Percentiles rank a stretch among this genome's conserved stretches.
These are phyloP conservation scores for Lasiodiplodia hormozganensis DNA, from an alignment of 2,329 filamentous ascomycete genomes.

Conservation along the genomic window DNA sequence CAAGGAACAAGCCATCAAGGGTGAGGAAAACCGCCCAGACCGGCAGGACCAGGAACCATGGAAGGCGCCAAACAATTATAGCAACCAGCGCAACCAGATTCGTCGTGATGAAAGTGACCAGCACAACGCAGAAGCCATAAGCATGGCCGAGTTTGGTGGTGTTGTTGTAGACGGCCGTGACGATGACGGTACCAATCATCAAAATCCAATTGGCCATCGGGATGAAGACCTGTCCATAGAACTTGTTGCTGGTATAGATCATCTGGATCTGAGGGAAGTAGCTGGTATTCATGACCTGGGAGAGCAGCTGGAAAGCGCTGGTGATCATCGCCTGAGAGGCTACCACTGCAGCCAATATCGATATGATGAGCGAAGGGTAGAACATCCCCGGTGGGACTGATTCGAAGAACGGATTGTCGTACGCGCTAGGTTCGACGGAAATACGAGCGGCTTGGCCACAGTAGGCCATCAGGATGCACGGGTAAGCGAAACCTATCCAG, in stretches of 20 bases:
- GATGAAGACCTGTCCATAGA: slow-evolving; percentile 79
- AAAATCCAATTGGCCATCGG: slow-evolving; percentile 79
- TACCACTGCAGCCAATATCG: slow-evolving; percentile 74
- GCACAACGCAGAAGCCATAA: slow-evolving; percentile 73
- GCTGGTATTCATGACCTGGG: slow-evolving; percentile 73
- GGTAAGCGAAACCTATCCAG: slow-evolving; percentile 73
- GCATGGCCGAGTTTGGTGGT: slow-evolving; percentile 34
- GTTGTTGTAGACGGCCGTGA: slow-evolving; percentile 77
- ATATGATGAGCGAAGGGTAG: slow-evolving; percentile 72
- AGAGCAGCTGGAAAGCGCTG: slow-evolving; percentile 69
- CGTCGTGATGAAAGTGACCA: slow-evolving; percentile 80
- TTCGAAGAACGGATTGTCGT: slow-evolving; percentile 77
- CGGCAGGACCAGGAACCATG: slow-evolving; percentile 65
- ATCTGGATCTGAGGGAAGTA: slow-evolving; percentile 81
- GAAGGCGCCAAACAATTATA: slow-evolving; percentile 73
- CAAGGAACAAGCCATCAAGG: slow-evolving; percentile 74
- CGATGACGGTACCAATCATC: slow-evolving; percentile 76
- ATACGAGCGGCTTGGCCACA: slow-evolving; percentile 79
- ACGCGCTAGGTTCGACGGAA: slow-evolving; percentile 64
- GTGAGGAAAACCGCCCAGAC: slow-evolving; percentile 69
- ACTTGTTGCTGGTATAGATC: slow-evolving; percentile 72
- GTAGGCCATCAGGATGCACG: slow-evolving; percentile 71
- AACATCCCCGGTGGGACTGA: slow-evolving; percentile 71
- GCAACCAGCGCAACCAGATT: slow-evolving; percentile 76
- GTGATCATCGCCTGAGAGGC: slow-evolving; percentile 83